Evolutionary conservation across 129 eudicot genomes (phyloP).

Genomic region (Helianthus tuberosus): DNA sequence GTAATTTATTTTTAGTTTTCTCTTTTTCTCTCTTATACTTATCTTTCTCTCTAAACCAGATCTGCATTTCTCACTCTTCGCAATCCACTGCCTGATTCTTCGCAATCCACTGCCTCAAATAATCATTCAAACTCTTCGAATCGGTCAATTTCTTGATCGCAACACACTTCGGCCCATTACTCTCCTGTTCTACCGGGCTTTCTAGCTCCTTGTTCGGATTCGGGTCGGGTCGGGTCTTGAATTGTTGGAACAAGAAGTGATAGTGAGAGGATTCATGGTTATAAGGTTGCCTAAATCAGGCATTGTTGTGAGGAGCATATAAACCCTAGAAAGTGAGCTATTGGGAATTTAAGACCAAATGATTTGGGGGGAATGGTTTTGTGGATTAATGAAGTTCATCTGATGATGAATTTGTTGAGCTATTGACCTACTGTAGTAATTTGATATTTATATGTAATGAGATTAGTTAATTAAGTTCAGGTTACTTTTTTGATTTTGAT

Average conservation of each 20-base stretch:
- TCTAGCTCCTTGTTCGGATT: conserved; percentile 2
- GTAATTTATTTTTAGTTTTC: no score
- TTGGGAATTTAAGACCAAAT: background rate
- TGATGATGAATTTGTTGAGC: conserved; percentile 8
- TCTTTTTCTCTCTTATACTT: no score
- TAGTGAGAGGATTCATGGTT: conserved; percentile 6
- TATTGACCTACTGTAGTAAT: no score
- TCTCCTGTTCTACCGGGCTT: conserved; percentile 5
- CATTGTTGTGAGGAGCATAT: conserved; percentile 29
- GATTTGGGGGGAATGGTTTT: conserved; percentile 19
- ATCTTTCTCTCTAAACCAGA: no score
- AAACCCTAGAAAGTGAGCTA: conserved; percentile 17
- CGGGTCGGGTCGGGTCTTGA: conserved; percentile 10
- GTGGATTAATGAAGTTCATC: background rate
- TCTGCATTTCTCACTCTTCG: no score
- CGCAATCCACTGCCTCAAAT: conserved; percentile 43
- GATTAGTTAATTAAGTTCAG: no score
- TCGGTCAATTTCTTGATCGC: conserved; percentile 22
- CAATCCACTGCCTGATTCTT: no score
- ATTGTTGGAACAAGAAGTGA: conserved; percentile 24
- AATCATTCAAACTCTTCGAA: conserved; percentile 43
- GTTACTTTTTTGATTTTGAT: no score
- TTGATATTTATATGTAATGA: no score
- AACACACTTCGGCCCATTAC: background rate
- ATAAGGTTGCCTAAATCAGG: conserved; percentile 38